Evolutionary conservation across 352 stramenopile genomes (phyloP).

Genomic region (Pythium dissotocum): DNA sequence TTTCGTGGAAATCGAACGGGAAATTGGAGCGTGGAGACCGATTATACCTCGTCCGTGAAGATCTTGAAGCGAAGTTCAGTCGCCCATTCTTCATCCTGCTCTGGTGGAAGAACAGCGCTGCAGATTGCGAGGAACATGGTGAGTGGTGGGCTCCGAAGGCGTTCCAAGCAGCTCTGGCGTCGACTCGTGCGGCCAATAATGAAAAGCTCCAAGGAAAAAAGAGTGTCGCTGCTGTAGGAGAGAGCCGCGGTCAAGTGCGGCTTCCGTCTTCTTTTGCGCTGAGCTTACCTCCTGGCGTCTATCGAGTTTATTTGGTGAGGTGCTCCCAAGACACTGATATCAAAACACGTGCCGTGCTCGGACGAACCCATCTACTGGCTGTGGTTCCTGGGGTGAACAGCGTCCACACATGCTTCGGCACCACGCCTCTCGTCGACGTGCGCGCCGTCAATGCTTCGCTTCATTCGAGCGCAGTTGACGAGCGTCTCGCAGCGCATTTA

Average conservation of each 20-base stretch:
- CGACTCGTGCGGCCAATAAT: no score
- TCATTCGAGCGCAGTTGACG: no score
- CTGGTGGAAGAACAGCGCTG: neutral
- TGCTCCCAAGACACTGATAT: neutral
- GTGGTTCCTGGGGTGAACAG: no score
- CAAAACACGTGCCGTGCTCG: neutral
- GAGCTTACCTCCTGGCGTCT: neutral
- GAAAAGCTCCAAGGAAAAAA: no score
- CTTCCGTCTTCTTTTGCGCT: neutral
- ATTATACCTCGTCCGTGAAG: neutral
- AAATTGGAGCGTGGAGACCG: neutral
- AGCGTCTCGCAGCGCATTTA: no score
- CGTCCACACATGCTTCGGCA: no score
- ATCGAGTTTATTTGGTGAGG: neutral
- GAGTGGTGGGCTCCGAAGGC: slow-evolving; percentile 2
- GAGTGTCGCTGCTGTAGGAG: no score
- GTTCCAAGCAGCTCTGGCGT: neutral
- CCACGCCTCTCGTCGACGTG: no score
- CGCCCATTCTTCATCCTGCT: slow-evolving; percentile 1
- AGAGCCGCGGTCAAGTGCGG: neutral
- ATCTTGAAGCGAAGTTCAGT: neutral
- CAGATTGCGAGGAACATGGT: neutral
- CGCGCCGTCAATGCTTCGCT: no score
- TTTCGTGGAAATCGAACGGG: neutral
- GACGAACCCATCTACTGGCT: no score